phyloP scores from a whole-genome alignment of 208 protist genomes.

The Trypanosoma mega region DNA sequence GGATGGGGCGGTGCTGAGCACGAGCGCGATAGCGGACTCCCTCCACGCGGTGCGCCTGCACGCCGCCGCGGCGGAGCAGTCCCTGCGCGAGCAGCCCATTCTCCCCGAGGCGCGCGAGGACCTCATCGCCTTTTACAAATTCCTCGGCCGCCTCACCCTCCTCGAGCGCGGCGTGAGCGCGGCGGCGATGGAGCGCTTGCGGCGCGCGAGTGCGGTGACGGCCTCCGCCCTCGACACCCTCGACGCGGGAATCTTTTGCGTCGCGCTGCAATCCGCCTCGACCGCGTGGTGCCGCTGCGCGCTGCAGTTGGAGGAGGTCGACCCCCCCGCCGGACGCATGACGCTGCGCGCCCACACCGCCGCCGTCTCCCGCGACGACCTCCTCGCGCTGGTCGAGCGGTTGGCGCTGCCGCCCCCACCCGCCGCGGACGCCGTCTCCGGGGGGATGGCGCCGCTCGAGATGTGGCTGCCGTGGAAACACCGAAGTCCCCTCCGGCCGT shows the following conservation, averaged over 20 bases:
- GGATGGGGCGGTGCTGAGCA: conserved; percentile 12
- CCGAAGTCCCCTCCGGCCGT: conserved; percentile 59
- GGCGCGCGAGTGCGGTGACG: conserved; percentile 58
- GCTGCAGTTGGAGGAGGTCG: conserved; percentile 21
- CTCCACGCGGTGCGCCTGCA: conserved; percentile 20
- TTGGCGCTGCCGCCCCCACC: neutral
- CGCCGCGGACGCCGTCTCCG: too few relatives aligned
- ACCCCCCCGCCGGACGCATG: neutral
- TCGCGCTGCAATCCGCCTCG: conserved; percentile 36
- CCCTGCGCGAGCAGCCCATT: conserved; percentile 23
- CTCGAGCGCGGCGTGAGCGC: conserved; percentile 38
- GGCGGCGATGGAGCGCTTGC: conserved; percentile 64
- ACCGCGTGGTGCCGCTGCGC: conserved; percentile 24
- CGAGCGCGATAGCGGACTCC: conserved; percentile 4
- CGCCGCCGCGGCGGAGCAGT: conserved; percentile 21
- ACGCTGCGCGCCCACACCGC: conserved; percentile 37
- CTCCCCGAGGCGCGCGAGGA: conserved; percentile 45
- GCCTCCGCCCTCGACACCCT: conserved; percentile 49
- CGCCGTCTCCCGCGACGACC: conserved; percentile 27
- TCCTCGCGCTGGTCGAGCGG: conserved; percentile 17
- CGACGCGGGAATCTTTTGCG: conserved; percentile 59
- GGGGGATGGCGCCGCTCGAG: conserved; percentile 38
- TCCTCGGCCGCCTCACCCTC: conserved; percentile 49
- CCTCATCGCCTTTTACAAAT: conserved; percentile 30
- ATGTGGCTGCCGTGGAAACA: conserved; percentile 82